phyloP scores from a whole-genome alignment of 2,329 filamentous ascomycete genomes.

The Microdochium bolleyi region DNA sequence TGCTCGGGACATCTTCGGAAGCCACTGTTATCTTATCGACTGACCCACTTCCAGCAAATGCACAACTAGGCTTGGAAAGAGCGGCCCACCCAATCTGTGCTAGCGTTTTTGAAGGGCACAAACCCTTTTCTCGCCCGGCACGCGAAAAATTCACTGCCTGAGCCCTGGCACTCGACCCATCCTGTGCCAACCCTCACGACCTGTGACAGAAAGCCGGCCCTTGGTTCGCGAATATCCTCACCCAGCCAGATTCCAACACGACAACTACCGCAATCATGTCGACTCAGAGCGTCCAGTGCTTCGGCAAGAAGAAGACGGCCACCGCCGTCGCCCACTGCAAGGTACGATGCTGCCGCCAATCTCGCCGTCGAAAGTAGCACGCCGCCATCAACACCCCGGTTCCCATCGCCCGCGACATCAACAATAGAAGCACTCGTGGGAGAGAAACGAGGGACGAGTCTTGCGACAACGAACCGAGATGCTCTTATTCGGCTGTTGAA shows the following conservation, averaged over 20 bases:
- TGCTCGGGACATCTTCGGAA: background rate
- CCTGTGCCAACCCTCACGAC: background rate
- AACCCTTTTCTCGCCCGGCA: conserved; percentile 14
- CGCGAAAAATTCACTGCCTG: conserved; percentile 11
- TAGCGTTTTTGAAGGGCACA: conserved; percentile 17
- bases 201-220: conserved; percentile 3
- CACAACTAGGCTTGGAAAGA: background rate
- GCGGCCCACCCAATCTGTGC: conserved; percentile 1
- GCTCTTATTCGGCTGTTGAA: background rate
- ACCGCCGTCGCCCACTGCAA: conserved; percentile 90
- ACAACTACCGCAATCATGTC: conserved; percentile 55
- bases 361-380: background rate
- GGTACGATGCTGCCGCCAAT: conserved; percentile 40
- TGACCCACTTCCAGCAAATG: background rate
- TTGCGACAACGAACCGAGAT: background rate
- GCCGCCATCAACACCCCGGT: too few species aligned
- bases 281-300: conserved; percentile 86
- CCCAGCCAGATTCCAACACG: conserved; percentile 7
- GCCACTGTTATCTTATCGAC: background rate
- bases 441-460: too few species aligned
- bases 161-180: conserved; percentile 7
- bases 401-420: too few species aligned
- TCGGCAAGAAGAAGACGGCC: conserved; percentile 97
- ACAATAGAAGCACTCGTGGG: too few species aligned
- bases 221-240: conserved; percentile 16